These are phyloP conservation scores for Candida lessepsii DNA, from an alignment of 805 yeast genomes.

Conservation along the genomic window DNA sequence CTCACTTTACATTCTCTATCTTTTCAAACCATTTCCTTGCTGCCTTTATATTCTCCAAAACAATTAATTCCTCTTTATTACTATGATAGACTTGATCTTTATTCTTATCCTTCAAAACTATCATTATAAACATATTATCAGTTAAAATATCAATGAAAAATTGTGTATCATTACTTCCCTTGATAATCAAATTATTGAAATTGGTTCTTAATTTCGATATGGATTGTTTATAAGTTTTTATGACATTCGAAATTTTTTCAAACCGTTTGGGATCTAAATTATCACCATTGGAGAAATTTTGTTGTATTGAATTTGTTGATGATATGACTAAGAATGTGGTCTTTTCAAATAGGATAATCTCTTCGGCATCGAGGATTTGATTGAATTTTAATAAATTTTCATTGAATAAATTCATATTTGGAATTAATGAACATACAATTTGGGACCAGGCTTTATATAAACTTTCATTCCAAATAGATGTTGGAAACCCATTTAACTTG, in stretches of 20 bases:
- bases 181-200: conserved; percentile 71
- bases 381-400: conserved; percentile 72
- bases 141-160: conserved; percentile 56
- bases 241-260: conserved; percentile 89
- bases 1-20: conserved; percentile 29
- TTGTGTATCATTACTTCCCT: conserved; percentile 50
- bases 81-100: conserved; percentile 19
- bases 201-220: conserved; percentile 84
- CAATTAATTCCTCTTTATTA: conserved; percentile 41
- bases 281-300: conserved; percentile 19
- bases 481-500: conserved; percentile 80
- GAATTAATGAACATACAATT: conserved; percentile 91
- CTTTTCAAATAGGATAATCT: conserved; percentile 86
- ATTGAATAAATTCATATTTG: conserved; percentile 82
- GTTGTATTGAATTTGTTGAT: conserved; percentile 46
- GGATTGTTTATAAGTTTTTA: conserved; percentile 91
- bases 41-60: conserved; percentile 56
- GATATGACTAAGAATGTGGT: conserved; percentile 87
- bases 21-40: conserved; percentile 55
- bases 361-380: conserved; percentile 75
- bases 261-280: conserved; percentile 84
- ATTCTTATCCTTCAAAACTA: conserved; percentile 48
- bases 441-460: conserved; percentile 96
- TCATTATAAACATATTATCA: conserved; percentile 60
- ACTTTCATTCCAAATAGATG: conserved; percentile 97